Base-by-base conservation (phyloP, 352 stramenopile species). In the Sclerospora graminicola region DNA sequence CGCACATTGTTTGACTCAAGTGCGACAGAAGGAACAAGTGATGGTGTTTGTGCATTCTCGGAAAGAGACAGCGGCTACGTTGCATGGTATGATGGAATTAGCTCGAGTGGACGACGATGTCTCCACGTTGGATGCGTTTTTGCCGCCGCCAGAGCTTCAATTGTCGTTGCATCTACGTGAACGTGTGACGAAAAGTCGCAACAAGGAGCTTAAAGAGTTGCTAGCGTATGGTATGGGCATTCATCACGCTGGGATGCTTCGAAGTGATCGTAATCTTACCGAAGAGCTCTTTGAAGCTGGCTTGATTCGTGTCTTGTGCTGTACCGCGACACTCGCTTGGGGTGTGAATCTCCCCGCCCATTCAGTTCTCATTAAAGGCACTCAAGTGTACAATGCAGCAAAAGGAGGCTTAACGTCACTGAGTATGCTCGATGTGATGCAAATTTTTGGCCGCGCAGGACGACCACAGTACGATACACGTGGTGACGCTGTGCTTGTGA, bases 31-130 rank as follows among this genome's bases (percentile, higher is more conserved):
- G 9, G 68, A 94, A 50, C 82, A 94, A 46, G 78, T 98, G 2
- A 99, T 99, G 97, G 93, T 99, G 7, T 99, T 99, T 74, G 96
- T 99, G 6, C 96, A 99, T 65, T 97, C 89, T 11, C 87, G 97
- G 24, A 98, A 99, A 56, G 96, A 98, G 39, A 99, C 97, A 0
- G 82, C 89, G 15, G 82, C 83, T 24, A 99, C 97, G 10, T 96
- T 97, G 46, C 82, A 77, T 27, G 87, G 84, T 5, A 74, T 99
- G 7, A 66, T 94, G 7, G 92, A 98, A 42, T 67, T 90, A 11
- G 86, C 94, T 9, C 69, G 69, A 14, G 66, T 59, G 8, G 75
- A 84, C 14, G 72, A 84, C 38, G 72, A 80, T 40, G 74, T 82
- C 5, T 50, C 66, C 5, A 65, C 65, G 5, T 32, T 87, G 0